A percentile compares a stretch with the other conserved stretches of the same genome.
These are phyloP conservation scores for Holtermanniella nyarrowii DNA, from an alignment of 768 basidiomycete genomes.

Conservation along the genomic window DNA sequence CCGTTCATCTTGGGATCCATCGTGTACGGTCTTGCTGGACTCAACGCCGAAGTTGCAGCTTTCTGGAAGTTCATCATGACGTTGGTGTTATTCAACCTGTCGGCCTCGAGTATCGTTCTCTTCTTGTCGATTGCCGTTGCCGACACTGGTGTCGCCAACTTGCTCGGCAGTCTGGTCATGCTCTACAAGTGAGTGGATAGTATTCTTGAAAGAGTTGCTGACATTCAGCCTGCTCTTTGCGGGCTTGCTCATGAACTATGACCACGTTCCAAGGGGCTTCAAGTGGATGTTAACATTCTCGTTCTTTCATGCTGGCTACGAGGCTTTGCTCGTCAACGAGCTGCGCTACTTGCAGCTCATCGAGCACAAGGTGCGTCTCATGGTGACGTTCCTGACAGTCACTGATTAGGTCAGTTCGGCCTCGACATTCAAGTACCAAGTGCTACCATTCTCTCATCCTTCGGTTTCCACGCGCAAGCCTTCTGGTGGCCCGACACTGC, in stretches of 20 bases:
- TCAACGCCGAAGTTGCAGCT: slow-evolving; percentile 74
- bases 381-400: slow-evolving; percentile 1
- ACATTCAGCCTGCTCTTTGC: slow-evolving; percentile 74
- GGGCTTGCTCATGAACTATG: slow-evolving; percentile 87
- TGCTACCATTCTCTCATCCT: slow-evolving; percentile 85
- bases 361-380: slow-evolving; percentile 62
- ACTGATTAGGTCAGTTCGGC: slow-evolving; percentile 57
- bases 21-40: slow-evolving; percentile 85
- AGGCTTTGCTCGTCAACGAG: slow-evolving; percentile 96
- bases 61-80: slow-evolving; percentile 99
- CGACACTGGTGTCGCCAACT: slow-evolving; percentile 75
- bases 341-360: slow-evolving; percentile 84
- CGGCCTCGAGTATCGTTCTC: slow-evolving; percentile 84
- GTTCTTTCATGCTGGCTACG: slow-evolving; percentile 98
- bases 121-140: slow-evolving; percentile 81
- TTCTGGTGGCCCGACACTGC: slow-evolving; percentile 99
- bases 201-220: slow-evolving; percentile 1
- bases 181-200: slow-evolving; percentile 75
- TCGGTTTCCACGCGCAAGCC: slow-evolving; percentile 85
- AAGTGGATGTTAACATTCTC: slow-evolving; percentile 83
- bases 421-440: slow-evolving; percentile 94
- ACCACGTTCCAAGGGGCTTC: slow-evolving; percentile 60
- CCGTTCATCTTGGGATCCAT: slow-evolving; percentile 93
- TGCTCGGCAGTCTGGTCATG: slow-evolving; percentile 93
- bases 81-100: slow-evolving; percentile 90